phyloP scores from a whole-genome alignment of 116 monocot genomes.

The Trichopus zeylanicus region DNA sequence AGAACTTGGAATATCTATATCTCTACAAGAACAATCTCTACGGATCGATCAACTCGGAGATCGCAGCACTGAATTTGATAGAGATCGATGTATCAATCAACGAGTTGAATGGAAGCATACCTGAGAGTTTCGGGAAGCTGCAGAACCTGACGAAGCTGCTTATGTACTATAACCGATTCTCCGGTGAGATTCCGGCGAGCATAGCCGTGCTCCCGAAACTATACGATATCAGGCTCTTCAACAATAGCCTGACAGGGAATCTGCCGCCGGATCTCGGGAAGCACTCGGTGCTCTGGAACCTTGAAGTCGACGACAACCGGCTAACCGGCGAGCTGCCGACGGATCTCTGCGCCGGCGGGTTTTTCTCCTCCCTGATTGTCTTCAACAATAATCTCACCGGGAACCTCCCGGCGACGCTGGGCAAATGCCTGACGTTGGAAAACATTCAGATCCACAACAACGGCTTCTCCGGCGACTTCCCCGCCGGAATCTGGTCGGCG shows the following conservation, averaged over 20 bases:
- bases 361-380: constrained; percentile 11
- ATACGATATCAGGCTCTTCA: constrained; percentile 27
- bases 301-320: constrained; percentile 30
- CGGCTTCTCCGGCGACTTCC: constrained; percentile 45
- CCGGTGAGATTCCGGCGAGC: constrained; percentile 30
- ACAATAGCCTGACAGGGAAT: constrained; percentile 25
- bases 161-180: constrained; percentile 32
- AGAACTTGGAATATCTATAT: constrained; percentile 20
- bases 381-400: constrained; percentile 57
- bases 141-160: constrained; percentile 13
- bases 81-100: constrained; percentile 34
- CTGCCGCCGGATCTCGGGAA: constrained; percentile 44
- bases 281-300: constrained; percentile 29
- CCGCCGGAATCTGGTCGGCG: constrained; percentile 43
- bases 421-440: constrained; percentile 28
- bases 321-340: constrained; percentile 38
- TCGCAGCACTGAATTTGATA: constrained; percentile 13
- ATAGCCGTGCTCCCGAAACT: constrained; percentile 31
- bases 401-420: constrained; percentile 40
- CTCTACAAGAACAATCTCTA: constrained; percentile 19
- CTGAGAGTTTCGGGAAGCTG: constrained; percentile 21
- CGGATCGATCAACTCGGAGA: constrained; percentile 20
- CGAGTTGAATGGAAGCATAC: constrained; percentile 27
- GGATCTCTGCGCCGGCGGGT: constrained; percentile 19
- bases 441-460: constrained; percentile 36